Conservation (phyloP, 768 basidiomycete genomes). For the Terana coerulea region DNA sequence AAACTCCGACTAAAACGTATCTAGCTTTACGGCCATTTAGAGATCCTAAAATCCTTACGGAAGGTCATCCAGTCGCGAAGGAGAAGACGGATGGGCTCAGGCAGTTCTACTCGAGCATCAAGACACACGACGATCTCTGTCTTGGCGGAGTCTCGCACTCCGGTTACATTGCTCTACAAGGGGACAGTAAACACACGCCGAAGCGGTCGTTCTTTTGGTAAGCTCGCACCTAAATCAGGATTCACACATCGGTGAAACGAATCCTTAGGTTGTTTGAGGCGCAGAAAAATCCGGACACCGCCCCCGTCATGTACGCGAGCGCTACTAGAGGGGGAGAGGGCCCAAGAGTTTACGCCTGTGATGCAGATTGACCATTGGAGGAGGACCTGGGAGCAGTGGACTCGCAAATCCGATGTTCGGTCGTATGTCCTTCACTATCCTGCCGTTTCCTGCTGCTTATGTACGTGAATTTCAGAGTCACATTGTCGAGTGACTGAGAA, state of each 20-base stretch:
- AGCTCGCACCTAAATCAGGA: not conserved
- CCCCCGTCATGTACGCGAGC: conserved; percentile 26
- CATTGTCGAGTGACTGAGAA: conserved; percentile 22
- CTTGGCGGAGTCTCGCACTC: conserved; percentile 16
- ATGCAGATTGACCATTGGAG: conserved; percentile 29
- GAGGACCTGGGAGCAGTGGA: conserved; percentile 31
- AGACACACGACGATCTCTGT: conserved; percentile 6
- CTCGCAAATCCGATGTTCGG: conserved; percentile 26
- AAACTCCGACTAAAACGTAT: too few species aligned
- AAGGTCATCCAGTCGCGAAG: too few species aligned
- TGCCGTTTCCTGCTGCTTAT: not conserved
- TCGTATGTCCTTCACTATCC: not conserved
- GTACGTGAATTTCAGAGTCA: conserved; percentile 11
- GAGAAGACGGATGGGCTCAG: not conserved
- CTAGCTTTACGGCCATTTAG: too few species aligned
- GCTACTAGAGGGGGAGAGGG: too few species aligned
- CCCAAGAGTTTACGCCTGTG: not conserved
- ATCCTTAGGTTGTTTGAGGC: conserved; percentile 29
- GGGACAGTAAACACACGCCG: conserved; percentile 23
- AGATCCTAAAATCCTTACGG: too few species aligned
- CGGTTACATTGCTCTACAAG: conserved; percentile 29
- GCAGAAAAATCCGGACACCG: conserved; percentile 23
- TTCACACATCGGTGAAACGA: not conserved
- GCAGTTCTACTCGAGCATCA: not conserved
- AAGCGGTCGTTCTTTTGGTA: conserved; percentile 17